Base-by-base conservation (phyloP, 2,329 filamentous ascomycete genomes). In the Ceratocystis destructans region DNA sequence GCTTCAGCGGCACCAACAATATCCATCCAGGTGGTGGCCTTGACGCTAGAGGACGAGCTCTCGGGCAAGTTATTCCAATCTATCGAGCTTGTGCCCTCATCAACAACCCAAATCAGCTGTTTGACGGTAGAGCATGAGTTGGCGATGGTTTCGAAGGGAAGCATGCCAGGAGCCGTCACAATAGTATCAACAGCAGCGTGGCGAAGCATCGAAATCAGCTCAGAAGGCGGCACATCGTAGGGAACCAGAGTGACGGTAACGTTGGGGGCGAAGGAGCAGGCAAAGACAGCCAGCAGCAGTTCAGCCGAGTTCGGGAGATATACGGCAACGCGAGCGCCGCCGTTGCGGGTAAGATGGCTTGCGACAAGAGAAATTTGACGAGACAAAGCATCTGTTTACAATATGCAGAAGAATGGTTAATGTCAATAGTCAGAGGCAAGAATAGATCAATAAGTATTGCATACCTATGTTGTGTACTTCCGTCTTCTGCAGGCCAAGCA, bases 271-370 rank as follows among this genome's bases (percentile, higher is more conserved):
- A 96, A 97, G 69, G 89, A 86, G 74, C 89, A 92, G 66, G 92
- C 90, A 72, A 99, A 96, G 22, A 97, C 78, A 6, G 88, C 82
- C 44, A 84, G 82, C 62, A 99, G 79, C 69, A 96, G 85, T 76
- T 99, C 94, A 72, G 96, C 81, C 61, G 91, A 96, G 79, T 99
- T 96, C 55, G 92, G 90, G 66, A 97, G 81, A 75, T 95, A 96
- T 69, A 97, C 83, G 69, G 91, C 94, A 41, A 97, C 89, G 62
- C 85, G 87, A 73, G 85, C 87, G 46, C 84, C 85, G 66, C 86
- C 84, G 69, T 88, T 83, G 71, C 88, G 83, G 67, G 89, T 79
- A 70, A 90, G 82, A 72, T 92, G 84, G 71, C 84, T 83, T 69
- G 94, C 94, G 72, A 97, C 85, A 33, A 94, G 82, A 75, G 89